phyloP scores from a whole-genome alignment of 1,284 basidiomycete species.

The Inonotus hispidus region DNA sequence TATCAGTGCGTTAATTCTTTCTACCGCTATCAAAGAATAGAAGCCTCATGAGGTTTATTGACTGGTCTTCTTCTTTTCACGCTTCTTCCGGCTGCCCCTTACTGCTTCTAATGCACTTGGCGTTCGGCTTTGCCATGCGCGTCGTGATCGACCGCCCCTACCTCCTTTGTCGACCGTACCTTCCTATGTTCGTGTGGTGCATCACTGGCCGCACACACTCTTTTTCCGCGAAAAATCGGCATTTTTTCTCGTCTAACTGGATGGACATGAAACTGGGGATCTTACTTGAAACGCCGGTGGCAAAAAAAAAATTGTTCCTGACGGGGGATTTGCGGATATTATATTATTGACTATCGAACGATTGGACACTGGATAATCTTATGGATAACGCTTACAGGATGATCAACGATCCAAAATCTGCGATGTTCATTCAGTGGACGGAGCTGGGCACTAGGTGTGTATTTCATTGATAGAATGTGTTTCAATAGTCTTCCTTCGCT shows the following conservation, averaged over 20 bases:
- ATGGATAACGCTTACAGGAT: conserved; percentile 42
- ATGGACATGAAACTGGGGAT: neutral
- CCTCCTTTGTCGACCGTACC: neutral
- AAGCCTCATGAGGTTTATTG: conserved; percentile 9
- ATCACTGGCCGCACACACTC: neutral
- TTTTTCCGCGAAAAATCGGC: neutral
- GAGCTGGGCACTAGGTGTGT: conserved; percentile 62
- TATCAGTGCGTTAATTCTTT: conserved; percentile 60
- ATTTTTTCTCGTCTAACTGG: neutral
- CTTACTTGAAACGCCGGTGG: neutral
- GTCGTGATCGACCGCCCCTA: neutral
- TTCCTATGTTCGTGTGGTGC: neutral
- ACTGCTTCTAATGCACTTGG: neutral
- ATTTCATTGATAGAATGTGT: conserved; percentile 8
- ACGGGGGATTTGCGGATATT: neutral
- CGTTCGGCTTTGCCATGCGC: neutral
- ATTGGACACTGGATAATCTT: neutral
- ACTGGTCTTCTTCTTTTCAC: conserved; percentile 3
- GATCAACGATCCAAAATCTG: conserved; percentile 75
- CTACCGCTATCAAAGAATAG: neutral
- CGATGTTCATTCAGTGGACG: conserved; percentile 74
- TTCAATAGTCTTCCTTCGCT: neutral
- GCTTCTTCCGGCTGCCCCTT: conserved; percentile 16
- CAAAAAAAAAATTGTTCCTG: neutral
- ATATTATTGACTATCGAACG: neutral